Evolutionary conservation across 345 rosid species (phyloP), one percentile per base, ranked within the genome.

Genomic region (Cardamine occulta): DNA sequence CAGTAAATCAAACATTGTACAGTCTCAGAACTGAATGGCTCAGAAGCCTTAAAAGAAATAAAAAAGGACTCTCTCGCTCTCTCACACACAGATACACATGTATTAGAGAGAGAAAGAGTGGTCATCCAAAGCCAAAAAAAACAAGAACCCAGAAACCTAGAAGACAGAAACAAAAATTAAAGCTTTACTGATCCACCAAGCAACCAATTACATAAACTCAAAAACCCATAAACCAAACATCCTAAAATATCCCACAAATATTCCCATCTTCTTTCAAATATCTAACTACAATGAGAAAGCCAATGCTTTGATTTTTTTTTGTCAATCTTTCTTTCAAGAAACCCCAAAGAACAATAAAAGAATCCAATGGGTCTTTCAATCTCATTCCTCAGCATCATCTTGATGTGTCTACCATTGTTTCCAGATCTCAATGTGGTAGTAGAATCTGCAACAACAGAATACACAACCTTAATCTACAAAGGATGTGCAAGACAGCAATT

Each of bases 401-500:
- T 31, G 62, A 70, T 81, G 34, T 21, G 75, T 64, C 72, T 63
- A 34, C 18, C 49, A 44, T 54, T 79, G 29, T 59, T 68, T 14
- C 49, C 80, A 73, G 77, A 68, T 82, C 86, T 82, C 55, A 69
- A 42, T n/a, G 51, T 66, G 4, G 78, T 82, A 9, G 83, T 81
- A 18, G 83, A 85, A 69, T 84, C 99, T 29, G 97, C 85, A 47
- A 74, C 82, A 55, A 49, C 86, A 0, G 97, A 90, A 72, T 86
- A 67, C 87, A 83, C 81, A 59, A 68, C 89, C 35, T 72, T 94
- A 79, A 96, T 94, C 75, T 94, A 90, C 85, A 94, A 92, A 74
- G 99, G 97, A 24, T 94, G 99, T 69, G 85, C 97, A 31, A 90
- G 74, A 74, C 92, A 94, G 67, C 13, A 85, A 39, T 86, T 91